Base-by-base conservation (phyloP, 2,329 filamentous ascomycete genomes). In the Paecilomyces fulvus region DNA sequence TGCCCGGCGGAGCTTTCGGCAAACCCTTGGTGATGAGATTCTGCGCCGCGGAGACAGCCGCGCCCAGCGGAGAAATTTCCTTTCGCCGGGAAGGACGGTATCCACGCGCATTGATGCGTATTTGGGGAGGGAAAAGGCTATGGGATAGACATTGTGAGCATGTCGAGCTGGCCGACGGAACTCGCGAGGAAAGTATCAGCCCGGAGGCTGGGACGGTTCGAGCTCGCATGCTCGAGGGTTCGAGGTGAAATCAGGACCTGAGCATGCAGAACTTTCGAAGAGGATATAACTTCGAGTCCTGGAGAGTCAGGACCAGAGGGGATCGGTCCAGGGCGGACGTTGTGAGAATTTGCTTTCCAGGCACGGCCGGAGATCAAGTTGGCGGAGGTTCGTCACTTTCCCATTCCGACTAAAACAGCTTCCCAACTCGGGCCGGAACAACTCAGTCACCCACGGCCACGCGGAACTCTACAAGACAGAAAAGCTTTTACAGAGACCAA, bases 41-140 rank as follows among this genome's bases (percentile, higher is more conserved):
- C 63, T 78, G 83, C 49, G 83, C 82, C 43, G 81, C 80, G 50
- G 79, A 79, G 33, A 76, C 73, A 3, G 75, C 75, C 17, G 75
- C 74, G 11, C 74, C 72, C 55, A 77, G 72, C 54, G 74, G 73
- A 14, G 69, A 71, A 23, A 65, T 67, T 64, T 74, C 66, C 65
- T 67, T 69, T 63, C 73, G 70, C 17, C 71, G 67, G 7, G 69
- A 70, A 0, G 73, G 72, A 55, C 72, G 73, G 49, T 74, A 75
- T 67, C 68, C 70, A 59, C 72, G 70, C 17, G 64, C 62, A 61
- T 69, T 70, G 46, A 65, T 52, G 20, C 62, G 53, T 23, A 58
- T 57, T 25, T 62, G 64, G 28, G 61, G 59, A 33, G 63, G 62
- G 51, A 65, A 59, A 51, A 71, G 61, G 55, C 72, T 69, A 62